Base-by-base conservation (phyloP, 140 eudicot genomes). In the Senecio squalidus region DNA sequence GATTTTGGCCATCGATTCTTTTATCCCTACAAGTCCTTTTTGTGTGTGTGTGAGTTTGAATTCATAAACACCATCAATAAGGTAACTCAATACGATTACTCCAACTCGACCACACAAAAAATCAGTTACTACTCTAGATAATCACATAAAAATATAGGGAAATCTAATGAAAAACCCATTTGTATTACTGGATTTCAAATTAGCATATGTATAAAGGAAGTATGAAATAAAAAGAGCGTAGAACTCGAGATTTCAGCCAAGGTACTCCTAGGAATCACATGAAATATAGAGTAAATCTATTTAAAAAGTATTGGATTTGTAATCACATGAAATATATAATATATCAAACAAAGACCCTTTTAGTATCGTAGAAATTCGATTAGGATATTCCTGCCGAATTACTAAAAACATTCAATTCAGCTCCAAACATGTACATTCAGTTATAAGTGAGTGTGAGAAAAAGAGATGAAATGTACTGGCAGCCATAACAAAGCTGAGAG, bases 401-500 rank as follows among this genome's bases (percentile, higher is more conserved):
- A 16, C 16, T 38, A 13, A 38, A n/a, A n/a, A n/a, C n/a, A n/a
- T n/a, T n/a, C n/a, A n/a, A n/a, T n/a, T n/a, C n/a, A n/a, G n/a
- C n/a, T n/a, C n/a, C n/a, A n/a, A n/a, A n/a, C n/a, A n/a, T n/a
- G n/a, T n/a, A n/a, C n/a, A n/a, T n/a, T n/a, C n/a, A n/a, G n/a
- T n/a, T n/a, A n/a, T n/a, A n/a, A n/a, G n/a, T n/a, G n/a, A n/a
- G n/a, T n/a, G n/a, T 23, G 18, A 15, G 30, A 14, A 48, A 0
- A 24, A 3, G 33, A 6, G 13, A 2, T 6, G 10, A 28, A 18
- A 53, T 74, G 54, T 57, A 81, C 88, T 68, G 76, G 78, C 88
- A 81, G 4, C 78, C 72, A 22, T 55, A 64, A 52, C 84, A 81
- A 62, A 81, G 76, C 68, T 70, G 88, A 57, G 81, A 80, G 49